phyloP scores from a whole-genome alignment of 208 protist genomes.

The Leishmania guyanensis region DNA sequence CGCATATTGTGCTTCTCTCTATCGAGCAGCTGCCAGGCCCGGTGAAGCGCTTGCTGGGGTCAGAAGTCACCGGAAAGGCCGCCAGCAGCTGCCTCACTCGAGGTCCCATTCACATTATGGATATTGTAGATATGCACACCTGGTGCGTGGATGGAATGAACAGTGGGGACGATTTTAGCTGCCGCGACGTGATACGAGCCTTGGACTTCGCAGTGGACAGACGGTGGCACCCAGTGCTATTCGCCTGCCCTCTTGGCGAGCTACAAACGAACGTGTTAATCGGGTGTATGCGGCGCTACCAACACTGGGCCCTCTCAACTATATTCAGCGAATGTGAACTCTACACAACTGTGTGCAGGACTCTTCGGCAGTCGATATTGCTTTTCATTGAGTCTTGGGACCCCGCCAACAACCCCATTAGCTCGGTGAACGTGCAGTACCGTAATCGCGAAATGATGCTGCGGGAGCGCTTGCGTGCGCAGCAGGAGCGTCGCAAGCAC shows the following conservation, averaged over 20 bases:
- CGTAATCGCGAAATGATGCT: conserved; percentile 28
- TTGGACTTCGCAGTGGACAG: conserved; percentile 83
- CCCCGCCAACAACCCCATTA: conserved; percentile 57
- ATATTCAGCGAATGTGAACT: conserved; percentile 86
- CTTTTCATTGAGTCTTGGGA: conserved; percentile 74
- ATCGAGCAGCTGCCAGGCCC: conserved; percentile 71
- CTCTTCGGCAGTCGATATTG: conserved; percentile 58
- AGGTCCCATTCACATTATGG: conserved; percentile 51
- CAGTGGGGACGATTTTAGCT: conserved; percentile 71
- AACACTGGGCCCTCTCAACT: conserved; percentile 78
- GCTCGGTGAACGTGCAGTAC: conserved; percentile 34
- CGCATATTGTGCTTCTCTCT: conserved; percentile 79
- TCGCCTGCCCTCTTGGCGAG: conserved; percentile 85
- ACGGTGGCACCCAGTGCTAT: conserved; percentile 88
- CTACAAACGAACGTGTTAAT: conserved; percentile 87
- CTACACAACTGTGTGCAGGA: conserved; percentile 54
- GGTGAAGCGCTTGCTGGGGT: conserved; percentile 42
- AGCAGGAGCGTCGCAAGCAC: conserved; percentile 22
- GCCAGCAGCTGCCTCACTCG: conserved; percentile 16
- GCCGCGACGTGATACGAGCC: conserved; percentile 65
- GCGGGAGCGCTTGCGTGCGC: conserved; percentile 23
- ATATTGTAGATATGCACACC: conserved; percentile 57
- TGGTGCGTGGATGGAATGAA: conserved; percentile 65
- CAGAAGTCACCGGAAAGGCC: conserved; percentile 15
- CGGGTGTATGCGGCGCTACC: conserved; percentile 85